These are phyloP conservation scores for Haberlea rhodopensis DNA, from an alignment of 257 asterid genomes.

Conservation along the genomic window DNA sequence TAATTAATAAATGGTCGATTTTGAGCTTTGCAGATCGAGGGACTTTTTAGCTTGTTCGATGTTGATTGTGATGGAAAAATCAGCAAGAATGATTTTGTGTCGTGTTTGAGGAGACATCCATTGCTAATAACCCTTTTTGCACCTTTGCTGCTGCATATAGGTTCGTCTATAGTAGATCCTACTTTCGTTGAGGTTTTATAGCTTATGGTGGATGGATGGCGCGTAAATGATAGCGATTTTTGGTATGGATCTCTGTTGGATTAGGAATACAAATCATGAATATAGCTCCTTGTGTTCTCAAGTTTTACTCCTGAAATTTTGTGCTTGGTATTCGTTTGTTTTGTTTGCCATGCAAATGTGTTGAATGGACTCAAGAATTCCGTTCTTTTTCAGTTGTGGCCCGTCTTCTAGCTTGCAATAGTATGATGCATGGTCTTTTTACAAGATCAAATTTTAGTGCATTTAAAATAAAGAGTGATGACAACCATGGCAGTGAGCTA, in stretches of 20 bases:
- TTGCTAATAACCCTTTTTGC: constrained; percentile 71
- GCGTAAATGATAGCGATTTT: not conserved
- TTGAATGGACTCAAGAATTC: no score
- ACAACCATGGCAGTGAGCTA: no score
- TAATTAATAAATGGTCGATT: not conserved
- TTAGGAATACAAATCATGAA: no score
- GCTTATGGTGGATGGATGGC: not conserved
- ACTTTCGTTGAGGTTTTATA: constrained; percentile 31
- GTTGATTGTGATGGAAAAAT: constrained; percentile 61
- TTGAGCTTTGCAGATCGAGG: constrained; percentile 49
- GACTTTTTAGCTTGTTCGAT: constrained; percentile 66
- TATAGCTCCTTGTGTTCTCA: no score
- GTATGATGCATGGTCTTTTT: no score
- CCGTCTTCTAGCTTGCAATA: no score
- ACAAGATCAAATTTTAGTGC: no score
- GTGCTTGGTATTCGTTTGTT: no score
- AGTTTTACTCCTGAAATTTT: no score
- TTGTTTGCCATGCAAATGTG: no score
- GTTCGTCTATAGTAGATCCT: constrained; percentile 26
- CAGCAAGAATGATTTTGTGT: constrained; percentile 59
- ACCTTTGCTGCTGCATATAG: constrained; percentile 37
- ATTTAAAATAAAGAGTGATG: no score
- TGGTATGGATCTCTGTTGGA: not conserved
- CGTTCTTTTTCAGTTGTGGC: no score
- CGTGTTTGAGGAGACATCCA: constrained; percentile 63